Base-by-base conservation (phyloP, 2,329 filamentous ascomycete species). In the Scedosporium aurantiacum region DNA sequence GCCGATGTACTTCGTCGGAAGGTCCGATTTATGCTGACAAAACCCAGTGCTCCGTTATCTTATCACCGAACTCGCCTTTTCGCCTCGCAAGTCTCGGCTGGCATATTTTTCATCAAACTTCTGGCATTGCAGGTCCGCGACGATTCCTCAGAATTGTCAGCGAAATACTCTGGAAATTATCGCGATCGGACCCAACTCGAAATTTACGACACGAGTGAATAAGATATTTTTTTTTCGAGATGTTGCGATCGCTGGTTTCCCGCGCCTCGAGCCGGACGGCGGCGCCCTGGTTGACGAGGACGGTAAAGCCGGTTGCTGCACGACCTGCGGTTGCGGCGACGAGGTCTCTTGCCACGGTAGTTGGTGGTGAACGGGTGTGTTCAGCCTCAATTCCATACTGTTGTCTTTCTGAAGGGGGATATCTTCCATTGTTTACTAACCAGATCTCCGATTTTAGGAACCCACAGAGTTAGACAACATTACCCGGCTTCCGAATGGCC, bases 401-500 rank as follows among this genome's bases (percentile, higher is more conserved):
- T 45, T 5, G 10, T 52, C 60, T 45, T 27, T 58, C 60, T 23
- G 5, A 23, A 25, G 14, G 28, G 32, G 32, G 10, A 37, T 37
- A 3, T 12, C n/a, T 12, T 25, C 4, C 54, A 18, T 5, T 25
- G 21, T 41, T 59, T 25, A 59, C 25, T n/a, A 21, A 14, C 25
- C 16, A 3, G n/a, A 21, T 10, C 37, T 16, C 12, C 25, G 8
- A 40, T 16, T 27, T 16, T 28, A 75, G 74, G 92, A 97, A 71
- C 90, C 91, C 14, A 87, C 86, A 57, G 90, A 96, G 65, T 84
- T 96, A 68, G 91, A 97, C 73, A 80, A 88, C 66, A 87, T 97
- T 69, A 96, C 92, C 6, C 92, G 87, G 1, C 84, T 99, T 16
- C 79, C 91, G 58, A 99, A 99, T 81, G 94, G 94, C 70, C 78